Conservation (phyloP, 208 protist species). For the Trypanosoma cruzi region DNA sequence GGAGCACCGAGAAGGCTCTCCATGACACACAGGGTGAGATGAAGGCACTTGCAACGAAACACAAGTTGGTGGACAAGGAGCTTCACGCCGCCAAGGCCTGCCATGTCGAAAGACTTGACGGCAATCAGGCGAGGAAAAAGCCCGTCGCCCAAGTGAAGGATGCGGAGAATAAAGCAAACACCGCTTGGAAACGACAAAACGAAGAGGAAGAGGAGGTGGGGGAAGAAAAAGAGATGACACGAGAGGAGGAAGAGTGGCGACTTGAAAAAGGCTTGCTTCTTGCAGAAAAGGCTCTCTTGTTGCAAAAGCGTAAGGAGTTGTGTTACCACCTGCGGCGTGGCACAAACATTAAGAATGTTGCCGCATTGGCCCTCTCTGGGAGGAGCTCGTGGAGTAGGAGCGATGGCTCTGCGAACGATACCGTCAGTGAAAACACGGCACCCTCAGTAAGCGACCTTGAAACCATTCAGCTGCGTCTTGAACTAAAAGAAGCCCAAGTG, state of each 20-base stretch:
- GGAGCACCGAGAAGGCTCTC: constrained; percentile 2
- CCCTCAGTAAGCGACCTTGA: constrained; percentile 19
- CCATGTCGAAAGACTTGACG: neutral
- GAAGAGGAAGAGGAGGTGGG: constrained; percentile 33
- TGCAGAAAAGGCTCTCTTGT: constrained; percentile 29
- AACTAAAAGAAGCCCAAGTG: constrained; percentile 32
- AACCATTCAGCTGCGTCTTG: constrained; percentile 38
- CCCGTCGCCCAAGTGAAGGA: constrained; percentile 21
- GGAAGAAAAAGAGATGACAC: constrained; percentile 29
- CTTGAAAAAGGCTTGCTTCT: constrained; percentile 51
- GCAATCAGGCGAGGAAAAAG: constrained; percentile 30
- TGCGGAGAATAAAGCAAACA: constrained; percentile 7
- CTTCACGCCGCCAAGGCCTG: constrained; percentile 13
- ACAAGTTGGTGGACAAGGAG: constrained; percentile 2
- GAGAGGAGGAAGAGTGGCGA: constrained; percentile 47
- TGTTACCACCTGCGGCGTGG: constrained; percentile 52
- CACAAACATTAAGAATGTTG: constrained; percentile 74
- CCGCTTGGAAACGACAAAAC: constrained; percentile 22
- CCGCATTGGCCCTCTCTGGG: constrained; percentile 25
- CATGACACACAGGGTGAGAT: constrained; percentile 3
- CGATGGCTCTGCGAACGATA: constrained; percentile 23
- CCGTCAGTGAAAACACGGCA: constrained; percentile 10
- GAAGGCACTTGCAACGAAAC: constrained; percentile 12
- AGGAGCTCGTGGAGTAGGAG: constrained; percentile 22
- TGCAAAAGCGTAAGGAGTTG: constrained; percentile 45